Evolutionary conservation across 148 eudicot genomes (phyloP).

Genomic region (Vaccinium darrowii): DNA sequence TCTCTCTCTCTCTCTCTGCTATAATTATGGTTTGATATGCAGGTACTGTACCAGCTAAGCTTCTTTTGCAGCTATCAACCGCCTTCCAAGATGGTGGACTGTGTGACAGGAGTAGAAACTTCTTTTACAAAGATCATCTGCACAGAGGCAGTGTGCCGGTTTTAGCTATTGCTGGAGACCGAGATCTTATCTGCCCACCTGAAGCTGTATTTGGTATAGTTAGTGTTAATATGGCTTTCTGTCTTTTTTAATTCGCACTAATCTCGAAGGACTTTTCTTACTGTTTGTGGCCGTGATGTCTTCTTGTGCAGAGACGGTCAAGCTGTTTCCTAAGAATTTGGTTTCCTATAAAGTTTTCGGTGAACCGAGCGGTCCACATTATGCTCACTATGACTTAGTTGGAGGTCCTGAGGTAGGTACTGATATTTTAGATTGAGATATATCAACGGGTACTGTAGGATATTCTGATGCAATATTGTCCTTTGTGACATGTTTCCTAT

Average conservation of each 20-base stretch:
- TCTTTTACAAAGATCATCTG: slow-evolving; percentile 69
- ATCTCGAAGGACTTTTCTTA: slow-evolving; percentile 2
- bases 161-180: slow-evolving; percentile 68
- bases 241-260: background rate
- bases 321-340: slow-evolving; percentile 45
- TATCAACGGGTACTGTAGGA: background rate
- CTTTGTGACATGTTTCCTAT: background rate
- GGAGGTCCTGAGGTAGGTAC: slow-evolving; percentile 51
- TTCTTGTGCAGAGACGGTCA: slow-evolving; percentile 47
- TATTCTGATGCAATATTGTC: background rate
- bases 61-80: slow-evolving; percentile 67
- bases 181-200: slow-evolving; percentile 69
- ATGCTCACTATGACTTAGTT: slow-evolving; percentile 72
- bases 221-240: background rate
- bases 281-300: slow-evolving; percentile 4
- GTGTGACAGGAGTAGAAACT: slow-evolving; percentile 48
- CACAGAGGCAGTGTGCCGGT: slow-evolving; percentile 49
- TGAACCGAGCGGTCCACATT: slow-evolving; percentile 68
- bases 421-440: slow-evolving; percentile 4
- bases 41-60: slow-evolving; percentile 70
- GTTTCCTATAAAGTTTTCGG: slow-evolving; percentile 59
- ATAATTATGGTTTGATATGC: slow-evolving; percentile 9
- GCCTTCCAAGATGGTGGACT: slow-evolving; percentile 57
- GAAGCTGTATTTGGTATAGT: slow-evolving; percentile 74
- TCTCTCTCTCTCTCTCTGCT: background rate